Evolutionary conservation across 1,284 basidiomycete species (phyloP), one percentile per base, ranked within the genome.

Genomic region (Ustilago crameri): DNA sequence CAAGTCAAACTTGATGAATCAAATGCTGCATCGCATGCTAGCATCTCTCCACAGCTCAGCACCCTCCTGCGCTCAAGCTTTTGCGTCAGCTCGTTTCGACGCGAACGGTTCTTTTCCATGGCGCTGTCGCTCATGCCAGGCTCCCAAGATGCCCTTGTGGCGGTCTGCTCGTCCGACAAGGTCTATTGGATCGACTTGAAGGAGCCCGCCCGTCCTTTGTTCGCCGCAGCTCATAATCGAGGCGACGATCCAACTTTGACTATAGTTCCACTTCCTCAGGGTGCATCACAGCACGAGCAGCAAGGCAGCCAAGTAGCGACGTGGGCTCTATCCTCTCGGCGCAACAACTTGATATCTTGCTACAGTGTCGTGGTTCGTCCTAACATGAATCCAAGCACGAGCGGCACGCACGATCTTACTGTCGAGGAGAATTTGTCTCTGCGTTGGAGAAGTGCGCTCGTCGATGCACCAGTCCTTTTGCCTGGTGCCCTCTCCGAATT

Each of bases 211-310:
- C 43, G 44, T 22, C 50, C 51, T 9, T 43, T 71, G 9, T 71
- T 65, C 22, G 38, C 57, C 9, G 55, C 38, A n/a, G 42, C 52
- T 3, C 68, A 71, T 32, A 48, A 66, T 45, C 68, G 68, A n/a
- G 68, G 62, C n/a, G 58, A 66, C 37, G 68, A 71, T n/a, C 51
- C 62, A 14, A 62, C 68, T 9, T 54, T 71, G 17, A 20, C 14
- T 3, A 17, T 71, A 0, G 41, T 42, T 14, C 10, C 43, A 17
- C 41, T 59, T 18, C 53, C 53, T 17, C 18, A n/a, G 10, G 12
- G 3, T 3, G 38, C 38, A 12, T 30, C 30, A 30, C 7, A 30
- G 30, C 30, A 30, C 7, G 30, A 30, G 5, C 30, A 30, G 30
- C 30, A 30, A 30, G 12, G 30, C 30, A 30, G 30, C 30, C 12